A percentile compares a stretch with the other conserved stretches of the same genome.
Conservation (phyloP, 2,329 filamentous ascomycete genomes). For the Alternaria sp. region DNA sequence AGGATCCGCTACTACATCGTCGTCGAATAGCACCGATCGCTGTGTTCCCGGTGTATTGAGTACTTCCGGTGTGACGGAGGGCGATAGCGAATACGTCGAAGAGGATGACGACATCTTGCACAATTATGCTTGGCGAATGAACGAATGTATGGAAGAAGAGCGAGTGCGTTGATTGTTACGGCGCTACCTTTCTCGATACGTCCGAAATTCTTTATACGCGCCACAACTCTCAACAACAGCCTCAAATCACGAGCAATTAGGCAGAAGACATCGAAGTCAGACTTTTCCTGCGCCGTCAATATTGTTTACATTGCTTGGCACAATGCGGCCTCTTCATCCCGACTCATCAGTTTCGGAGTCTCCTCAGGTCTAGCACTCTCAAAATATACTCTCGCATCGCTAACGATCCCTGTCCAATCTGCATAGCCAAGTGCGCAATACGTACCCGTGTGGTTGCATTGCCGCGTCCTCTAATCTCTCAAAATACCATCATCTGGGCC, state of each 20-base stretch:
- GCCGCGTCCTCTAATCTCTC: slow-evolving; percentile 25
- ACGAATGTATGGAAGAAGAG: slow-evolving; percentile 19
- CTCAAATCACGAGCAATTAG: slow-evolving; percentile 31
- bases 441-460: slow-evolving; percentile 33
- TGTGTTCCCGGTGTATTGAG: slow-evolving; percentile 55
- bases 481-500: slow-evolving; percentile 22
- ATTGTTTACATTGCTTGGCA: slow-evolving; percentile 46
- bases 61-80: slow-evolving; percentile 30
- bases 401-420: slow-evolving; percentile 46
- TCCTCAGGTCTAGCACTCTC: slow-evolving; percentile 40
- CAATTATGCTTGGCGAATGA: slow-evolving; percentile 22
- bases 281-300: slow-evolving; percentile 43
- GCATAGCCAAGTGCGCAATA: slow-evolving; percentile 36
- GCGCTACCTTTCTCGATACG: slow-evolving; percentile 25
- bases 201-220: slow-evolving; percentile 45
- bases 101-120: slow-evolving; percentile 34
- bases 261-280: slow-evolving; percentile 42
- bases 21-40: slow-evolving; percentile 55
- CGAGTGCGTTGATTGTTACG: slow-evolving; percentile 21
- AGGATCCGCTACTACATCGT: slow-evolving; percentile 53
- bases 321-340: slow-evolving; percentile 41
- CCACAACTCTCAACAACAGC: slow-evolving; percentile 24
- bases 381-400: slow-evolving; percentile 42
- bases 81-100: slow-evolving; percentile 38
- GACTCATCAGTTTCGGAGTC: slow-evolving; percentile 40